Evolutionary conservation across 805 yeast species (phyloP), one percentile per base, ranked within the genome.

Genomic region (Limtongia smithiae): DNA sequence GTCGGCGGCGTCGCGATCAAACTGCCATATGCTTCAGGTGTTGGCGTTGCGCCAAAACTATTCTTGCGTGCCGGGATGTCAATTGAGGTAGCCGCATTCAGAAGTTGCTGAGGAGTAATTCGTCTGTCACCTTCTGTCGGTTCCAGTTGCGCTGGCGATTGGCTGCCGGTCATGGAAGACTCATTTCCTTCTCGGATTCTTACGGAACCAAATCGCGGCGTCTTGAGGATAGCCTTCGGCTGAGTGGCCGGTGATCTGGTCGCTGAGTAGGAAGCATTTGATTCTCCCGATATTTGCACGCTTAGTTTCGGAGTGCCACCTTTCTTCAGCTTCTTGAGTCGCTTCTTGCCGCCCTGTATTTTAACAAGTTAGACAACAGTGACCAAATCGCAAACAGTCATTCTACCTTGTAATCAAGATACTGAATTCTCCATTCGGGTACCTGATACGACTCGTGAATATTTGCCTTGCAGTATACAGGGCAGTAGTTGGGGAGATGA

Each of bases 301-400:
- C 18, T 17, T 36, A 14, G 9, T 6, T 5, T 11, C 6, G 38
- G 18, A 5, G 17, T 14, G 9, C 21, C 14, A 8, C 46, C 57
- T 46, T 60, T 54, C 38, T 35, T 50, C n/a, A 72, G 61, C 46
- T 68, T 68, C 51, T 75, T 74, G 46, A 80, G 75, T 35, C 72
- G 62, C 62, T 77, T 75, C 62, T 80, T 80, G 36, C 85, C 84
- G 9, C 60, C 62, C 67, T 61, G 38, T 25, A 25, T 25, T 25
- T 25, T 25, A 6, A 25, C n/a, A n/a, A n/a, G n/a, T n/a, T n/a
- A n/a, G n/a, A n/a, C n/a, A n/a, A n/a, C n/a, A n/a, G n/a, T n/a
- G n/a, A n/a, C n/a, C n/a, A n/a, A n/a, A n/a, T n/a, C n/a, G n/a
- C n/a, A 30, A 12, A 11, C 15, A 34, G 17, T 14, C 12, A 21